Base-by-base conservation (phyloP, 1,284 basidiomycete genomes). In the Cryptococcus wingfieldii region DNA sequence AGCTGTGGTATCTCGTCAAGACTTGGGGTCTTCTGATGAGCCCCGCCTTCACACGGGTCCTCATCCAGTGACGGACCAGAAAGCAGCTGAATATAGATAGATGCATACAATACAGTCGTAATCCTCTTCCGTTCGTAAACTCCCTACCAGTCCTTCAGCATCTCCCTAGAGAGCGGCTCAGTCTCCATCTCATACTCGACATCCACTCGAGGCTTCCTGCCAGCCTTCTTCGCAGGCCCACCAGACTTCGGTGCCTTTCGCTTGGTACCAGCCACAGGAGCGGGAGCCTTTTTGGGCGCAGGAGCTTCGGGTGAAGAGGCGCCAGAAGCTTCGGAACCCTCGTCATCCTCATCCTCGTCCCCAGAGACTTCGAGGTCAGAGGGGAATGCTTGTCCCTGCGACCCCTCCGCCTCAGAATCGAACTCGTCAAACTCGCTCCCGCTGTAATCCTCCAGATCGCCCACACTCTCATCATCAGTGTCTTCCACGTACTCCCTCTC, bases 101-200 rank as follows among this genome's bases (percentile, higher is more conserved):
- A 34, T 44, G n/a, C 50, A 51, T 51, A 51, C 50, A 45, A 45
- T 44, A 52, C 49, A 50, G 16, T 50, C 49, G 31, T 50, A 38
- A 31, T 19, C n/a, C 23, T 9, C 18, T 50, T 14, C 16, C 12
- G 5, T 50, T 38, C 23, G 23, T 41, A 50, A 18, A 23, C 44
- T 23, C 13, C 27, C 60, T 74, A 79, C 79, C 78, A 80, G 58
- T 78, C 75, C 61, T 72, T 71, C 56, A 80, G 58, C 70, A 77
- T 75, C 64, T 79, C 78, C 61, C 78, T 75, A 38, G 79, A 78
- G 49, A 81, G 72, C n/a, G 80, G 81, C 76, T 91, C 90, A 70
- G 89, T 83, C 77, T 92, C 90, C 77, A 89, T 82, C 79, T 96
- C 94, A 84, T 96, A 95, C 77, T 97, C 94, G 75, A 97, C 87